A percentile compares a stretch with the other conserved stretches of the same genome.
Conservation (phyloP, 2,329 filamentous ascomycete genomes). For the Aaosphaeria pasadenensis region DNA sequence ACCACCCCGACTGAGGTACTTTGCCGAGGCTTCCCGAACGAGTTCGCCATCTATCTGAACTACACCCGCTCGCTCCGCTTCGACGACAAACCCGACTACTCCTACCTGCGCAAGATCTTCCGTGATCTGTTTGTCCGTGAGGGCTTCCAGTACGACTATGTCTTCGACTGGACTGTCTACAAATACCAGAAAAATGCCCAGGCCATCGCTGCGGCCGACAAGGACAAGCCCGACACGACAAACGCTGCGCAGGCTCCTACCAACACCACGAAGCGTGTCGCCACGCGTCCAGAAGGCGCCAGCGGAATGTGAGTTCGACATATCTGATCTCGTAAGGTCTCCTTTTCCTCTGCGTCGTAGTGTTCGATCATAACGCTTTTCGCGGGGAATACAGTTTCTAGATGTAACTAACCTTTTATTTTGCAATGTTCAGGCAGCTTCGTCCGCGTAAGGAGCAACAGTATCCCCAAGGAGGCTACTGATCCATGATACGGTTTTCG, state of each 20-base stretch:
- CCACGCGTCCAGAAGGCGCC: slow-evolving; percentile 79
- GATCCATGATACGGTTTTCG: slow-evolving; percentile 42
- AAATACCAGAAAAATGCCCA: slow-evolving; percentile 99
- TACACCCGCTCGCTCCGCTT: slow-evolving; percentile 98
- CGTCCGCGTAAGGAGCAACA: slow-evolving; percentile 50
- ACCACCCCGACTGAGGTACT: slow-evolving; percentile 97
- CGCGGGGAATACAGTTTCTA: slow-evolving; percentile 58
- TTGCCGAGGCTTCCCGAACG: slow-evolving; percentile 98
- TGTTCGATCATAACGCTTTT: slow-evolving; percentile 72
- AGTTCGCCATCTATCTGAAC: slow-evolving; percentile 99
- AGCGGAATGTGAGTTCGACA: slow-evolving; percentile 94
- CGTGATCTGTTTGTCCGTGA: slow-evolving; percentile 97
- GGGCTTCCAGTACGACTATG: slow-evolving; percentile 99
- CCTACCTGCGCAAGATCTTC: slow-evolving; percentile 99
- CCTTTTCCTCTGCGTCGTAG: slow-evolving; percentile 78
- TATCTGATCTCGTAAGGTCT: slow-evolving; percentile 83
- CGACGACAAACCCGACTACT: slow-evolving; percentile 99
- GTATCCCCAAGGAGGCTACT: slow-evolving; percentile 48
- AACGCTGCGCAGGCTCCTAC: slow-evolving; percentile 62
- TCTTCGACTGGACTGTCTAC: slow-evolving; percentile 99
- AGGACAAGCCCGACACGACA: slow-evolving; percentile 63
- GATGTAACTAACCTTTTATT: slow-evolving; percentile 45
- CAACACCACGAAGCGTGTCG: slow-evolving; percentile 65
- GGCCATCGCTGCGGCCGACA: slow-evolving; percentile 76
- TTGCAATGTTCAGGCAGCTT: slow-evolving; percentile 47